Percentiles rank a stretch among this genome's conserved stretches.
Evolutionary conservation across 768 basidiomycete species (phyloP).

Genomic region (Phallus indusiatus): DNA sequence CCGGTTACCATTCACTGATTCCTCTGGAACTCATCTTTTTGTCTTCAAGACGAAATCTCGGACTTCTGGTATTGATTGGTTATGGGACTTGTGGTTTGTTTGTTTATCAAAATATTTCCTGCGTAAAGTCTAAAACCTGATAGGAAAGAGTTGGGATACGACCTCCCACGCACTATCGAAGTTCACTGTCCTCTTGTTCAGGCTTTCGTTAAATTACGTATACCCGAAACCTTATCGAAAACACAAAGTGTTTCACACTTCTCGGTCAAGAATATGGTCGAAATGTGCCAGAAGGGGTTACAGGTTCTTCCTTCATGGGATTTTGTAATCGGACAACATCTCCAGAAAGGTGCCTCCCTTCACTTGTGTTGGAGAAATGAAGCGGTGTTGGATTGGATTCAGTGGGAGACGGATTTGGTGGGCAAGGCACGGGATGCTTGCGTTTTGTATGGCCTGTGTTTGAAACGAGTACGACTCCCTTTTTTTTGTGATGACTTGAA

Average conservation of each 20-base stretch:
- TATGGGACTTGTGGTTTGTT: conserved; percentile 73
- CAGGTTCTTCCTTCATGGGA: conserved; percentile 51
- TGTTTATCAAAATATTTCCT: not conserved
- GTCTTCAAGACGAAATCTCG: conserved; percentile 76
- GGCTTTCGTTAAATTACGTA: conserved; percentile 57
- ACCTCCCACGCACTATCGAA: conserved; percentile 60
- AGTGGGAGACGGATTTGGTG: conserved; percentile 56
- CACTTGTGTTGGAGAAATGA: conserved; percentile 73
- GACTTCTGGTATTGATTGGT: conserved; percentile 78
- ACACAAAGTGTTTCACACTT: conserved; percentile 39
- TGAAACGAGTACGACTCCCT: conserved; percentile 47
- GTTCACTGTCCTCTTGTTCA: conserved; percentile 61
- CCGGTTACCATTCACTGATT: conserved; percentile 36
- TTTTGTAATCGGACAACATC: conserved; percentile 42
- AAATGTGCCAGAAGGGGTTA: conserved; percentile 51
- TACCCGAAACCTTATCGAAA: conserved; percentile 41
- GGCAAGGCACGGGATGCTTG: conserved; percentile 59
- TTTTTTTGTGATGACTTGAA: conserved; percentile 2
- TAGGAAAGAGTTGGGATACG: conserved; percentile 67
- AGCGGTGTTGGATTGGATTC: conserved; percentile 79
- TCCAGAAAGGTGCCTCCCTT: conserved; percentile 46
- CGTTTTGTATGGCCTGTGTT: conserved; percentile 65
- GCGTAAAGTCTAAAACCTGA: not conserved
- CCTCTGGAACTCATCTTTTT: conserved; percentile 72
- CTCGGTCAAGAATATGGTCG: conserved; percentile 50